A percentile compares a stretch with the other conserved stretches of the same genome.
These are phyloP conservation scores for Kuraishia molischiana DNA, from an alignment of 805 yeast genomes.

Conservation along the genomic window DNA sequence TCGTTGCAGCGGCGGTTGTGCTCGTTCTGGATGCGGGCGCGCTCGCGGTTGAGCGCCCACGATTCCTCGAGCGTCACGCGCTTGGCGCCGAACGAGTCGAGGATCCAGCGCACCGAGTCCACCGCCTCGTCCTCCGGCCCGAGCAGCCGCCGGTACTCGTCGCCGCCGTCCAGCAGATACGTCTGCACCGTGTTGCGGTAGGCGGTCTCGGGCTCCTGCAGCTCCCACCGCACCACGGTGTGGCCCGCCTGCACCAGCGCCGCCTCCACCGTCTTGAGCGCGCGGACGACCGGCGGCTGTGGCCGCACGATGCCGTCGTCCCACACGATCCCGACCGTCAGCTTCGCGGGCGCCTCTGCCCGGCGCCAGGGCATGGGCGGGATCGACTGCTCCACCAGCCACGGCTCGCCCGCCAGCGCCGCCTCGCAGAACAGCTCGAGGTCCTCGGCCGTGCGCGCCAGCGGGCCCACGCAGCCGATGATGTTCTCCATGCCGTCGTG, in stretches of 20 bases:
- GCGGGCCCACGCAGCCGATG: constrained; percentile 31
- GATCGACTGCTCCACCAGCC: constrained; percentile 39
- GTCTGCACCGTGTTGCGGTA: constrained; percentile 60
- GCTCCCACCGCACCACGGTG: constrained; percentile 39
- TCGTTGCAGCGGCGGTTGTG: constrained; percentile 40
- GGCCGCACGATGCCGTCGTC: constrained; percentile 47
- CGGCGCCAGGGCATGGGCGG: constrained; percentile 37
- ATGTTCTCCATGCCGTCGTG: constrained; percentile 1
- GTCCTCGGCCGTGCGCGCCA: constrained; percentile 37
- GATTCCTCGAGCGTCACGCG: constrained; percentile 35
- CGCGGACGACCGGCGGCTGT: constrained; percentile 45
- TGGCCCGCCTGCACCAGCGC: constrained; percentile 46
- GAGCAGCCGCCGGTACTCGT: constrained; percentile 59
- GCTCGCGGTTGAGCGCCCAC: constrained; percentile 39
- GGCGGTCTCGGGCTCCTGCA: constrained; percentile 45
- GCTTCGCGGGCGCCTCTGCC: constrained; percentile 19
- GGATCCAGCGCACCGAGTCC: constrained; percentile 55
- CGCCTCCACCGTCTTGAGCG: constrained; percentile 34
- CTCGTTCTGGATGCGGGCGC: constrained; percentile 50
- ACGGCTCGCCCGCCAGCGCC: constrained; percentile 11
- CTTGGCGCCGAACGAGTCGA: constrained; percentile 45
- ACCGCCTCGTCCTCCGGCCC: constrained; percentile 47
- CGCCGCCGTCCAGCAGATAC: constrained; percentile 43
- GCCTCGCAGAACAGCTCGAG: constrained; percentile 35
- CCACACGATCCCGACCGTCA: constrained; percentile 37